Conservation (phyloP, 768 basidiomycete species). For the Leucocoprinus leucothites region DNA sequence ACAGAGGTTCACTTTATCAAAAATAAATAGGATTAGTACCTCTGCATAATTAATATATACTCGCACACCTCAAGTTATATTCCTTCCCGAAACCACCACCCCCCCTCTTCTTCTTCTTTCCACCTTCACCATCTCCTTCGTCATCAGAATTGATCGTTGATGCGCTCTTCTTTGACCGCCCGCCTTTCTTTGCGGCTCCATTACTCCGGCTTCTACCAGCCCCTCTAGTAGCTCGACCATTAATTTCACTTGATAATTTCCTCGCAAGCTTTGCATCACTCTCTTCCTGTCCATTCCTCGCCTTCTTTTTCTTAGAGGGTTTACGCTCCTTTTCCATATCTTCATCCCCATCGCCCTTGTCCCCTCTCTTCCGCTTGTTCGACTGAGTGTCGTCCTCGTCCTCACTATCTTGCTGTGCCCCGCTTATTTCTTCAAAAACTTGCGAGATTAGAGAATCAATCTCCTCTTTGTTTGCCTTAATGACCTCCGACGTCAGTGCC, state of each 20-base stretch:
- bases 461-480: constrained; percentile 65
- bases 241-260: constrained; percentile 67
- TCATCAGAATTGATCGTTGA: constrained; percentile 52
- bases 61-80: constrained; percentile 61
- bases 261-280: constrained; percentile 71
- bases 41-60: not conserved
- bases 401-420: constrained; percentile 26
- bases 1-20: constrained; percentile 65
- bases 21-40: constrained; percentile 9
- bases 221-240: constrained; percentile 52
- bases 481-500: constrained; percentile 50
- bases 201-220: constrained; percentile 36
- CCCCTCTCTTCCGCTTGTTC: constrained; percentile 37
- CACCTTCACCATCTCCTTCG: constrained; percentile 43
- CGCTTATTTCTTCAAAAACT: constrained; percentile 61
- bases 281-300: constrained; percentile 44
- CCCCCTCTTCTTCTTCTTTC: constrained; percentile 35
- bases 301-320: constrained; percentile 46
- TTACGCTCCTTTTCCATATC: constrained; percentile 30
- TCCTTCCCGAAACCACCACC: constrained; percentile 68
- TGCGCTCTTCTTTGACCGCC: constrained; percentile 51
- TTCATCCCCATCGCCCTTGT: constrained; percentile 24
- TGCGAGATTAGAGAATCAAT: constrained; percentile 67
- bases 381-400: constrained; percentile 28
- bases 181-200: constrained; percentile 37